These are phyloP conservation scores for Mucor velutinosus DNA, from an alignment of 371 early-diverging fungal species.

Conservation along the genomic window DNA sequence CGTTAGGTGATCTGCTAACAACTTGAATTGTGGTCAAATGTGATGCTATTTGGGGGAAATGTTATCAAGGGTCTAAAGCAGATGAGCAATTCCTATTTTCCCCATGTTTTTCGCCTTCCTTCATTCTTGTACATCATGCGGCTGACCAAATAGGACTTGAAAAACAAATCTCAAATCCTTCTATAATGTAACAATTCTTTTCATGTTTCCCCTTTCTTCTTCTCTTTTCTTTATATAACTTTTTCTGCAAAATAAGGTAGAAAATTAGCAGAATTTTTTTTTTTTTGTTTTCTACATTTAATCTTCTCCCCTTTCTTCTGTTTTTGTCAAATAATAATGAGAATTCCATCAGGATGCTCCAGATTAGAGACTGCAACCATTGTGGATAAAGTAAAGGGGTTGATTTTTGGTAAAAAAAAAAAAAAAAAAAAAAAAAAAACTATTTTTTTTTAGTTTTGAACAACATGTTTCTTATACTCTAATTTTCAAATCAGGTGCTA, in stretches of 20 bases:
- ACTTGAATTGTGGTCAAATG: not conserved
- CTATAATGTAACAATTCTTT: not conserved
- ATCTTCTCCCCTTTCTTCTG: not conserved
- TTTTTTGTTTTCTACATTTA: not conserved
- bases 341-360: conserved; percentile 53
- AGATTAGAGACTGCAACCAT: conserved; percentile 37
- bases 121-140: not conserved
- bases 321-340: conserved; percentile 21
- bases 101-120: not conserved
- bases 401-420: conserved; percentile 55
- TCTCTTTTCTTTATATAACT: not conserved
- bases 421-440: too few relatives aligned
- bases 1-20: not conserved
- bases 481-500: conserved; percentile 50
- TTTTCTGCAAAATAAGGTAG: conserved; percentile 2
- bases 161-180: not conserved
- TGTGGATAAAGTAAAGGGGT: conserved; percentile 50
- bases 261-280: not conserved
- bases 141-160: not conserved
- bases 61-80: not conserved
- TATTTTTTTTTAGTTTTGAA: not conserved
- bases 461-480: not conserved
- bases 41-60: not conserved
- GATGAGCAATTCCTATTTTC: not conserved
- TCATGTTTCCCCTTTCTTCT: not conserved